Evolutionary conservation across 148 eudicot genomes (phyloP).

Genomic region (Cornus suecica): DNA sequence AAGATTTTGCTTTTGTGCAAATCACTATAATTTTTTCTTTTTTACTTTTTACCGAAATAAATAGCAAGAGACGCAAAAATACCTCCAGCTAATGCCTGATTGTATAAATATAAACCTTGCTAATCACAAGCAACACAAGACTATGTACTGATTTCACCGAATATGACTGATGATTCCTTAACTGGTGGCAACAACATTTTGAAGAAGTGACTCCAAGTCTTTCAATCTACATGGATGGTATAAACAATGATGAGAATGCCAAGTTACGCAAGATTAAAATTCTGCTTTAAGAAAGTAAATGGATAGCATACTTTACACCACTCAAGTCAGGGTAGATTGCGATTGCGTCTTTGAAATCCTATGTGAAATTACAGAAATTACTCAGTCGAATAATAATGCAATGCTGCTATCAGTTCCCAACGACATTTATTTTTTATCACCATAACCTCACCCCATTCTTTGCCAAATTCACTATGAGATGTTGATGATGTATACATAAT

Average conservation of each 20-base stretch:
- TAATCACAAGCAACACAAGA: neutral
- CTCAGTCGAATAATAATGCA: neutral
- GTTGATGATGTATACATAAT: conserved; percentile 85
- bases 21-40: neutral
- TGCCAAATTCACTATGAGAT: conserved; percentile 13
- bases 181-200: conserved; percentile 47
- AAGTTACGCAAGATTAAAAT: neutral
- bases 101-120: neutral
- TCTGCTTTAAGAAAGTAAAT: neutral
- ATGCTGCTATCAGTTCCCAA: neutral
- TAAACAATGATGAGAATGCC: neutral
- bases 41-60: neutral
- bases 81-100: neutral
- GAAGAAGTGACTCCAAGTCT: conserved; percentile 69
- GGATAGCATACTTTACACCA: conserved; percentile 50
- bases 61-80: neutral
- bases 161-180: conserved; percentile 17
- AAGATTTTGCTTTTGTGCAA: neutral
- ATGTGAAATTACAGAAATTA: conserved; percentile 11
- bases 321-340: conserved; percentile 85
- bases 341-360: conserved; percentile 85
- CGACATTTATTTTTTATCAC: neutral
- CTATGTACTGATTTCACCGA: neutral
- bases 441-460: neutral
- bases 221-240: conserved; percentile 52